A percentile compares a stretch with the other conserved stretches of the same genome.
Conservation (phyloP, 1,284 basidiomycete genomes). For the Sanghuangporus sanghuang region DNA sequence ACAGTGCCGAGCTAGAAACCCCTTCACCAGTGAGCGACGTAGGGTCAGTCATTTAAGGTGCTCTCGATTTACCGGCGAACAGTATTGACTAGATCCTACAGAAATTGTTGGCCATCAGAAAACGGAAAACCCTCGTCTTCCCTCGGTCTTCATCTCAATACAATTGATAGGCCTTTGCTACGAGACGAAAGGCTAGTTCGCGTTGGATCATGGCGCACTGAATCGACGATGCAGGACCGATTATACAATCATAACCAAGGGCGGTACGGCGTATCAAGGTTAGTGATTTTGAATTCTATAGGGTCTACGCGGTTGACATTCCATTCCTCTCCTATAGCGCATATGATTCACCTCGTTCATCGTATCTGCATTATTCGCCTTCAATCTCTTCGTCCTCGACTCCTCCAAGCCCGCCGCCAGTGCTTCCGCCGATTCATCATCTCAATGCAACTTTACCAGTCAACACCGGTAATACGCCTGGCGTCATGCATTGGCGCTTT, state of each 20-base stretch:
- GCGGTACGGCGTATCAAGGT: not conserved
- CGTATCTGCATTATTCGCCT: constrained; percentile 3
- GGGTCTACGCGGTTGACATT: not conserved
- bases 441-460: constrained; percentile 6
- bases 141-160: not conserved
- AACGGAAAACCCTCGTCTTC: not conserved
- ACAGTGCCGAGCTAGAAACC: constrained; percentile 1
- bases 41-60: not conserved
- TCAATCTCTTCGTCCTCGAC: constrained; percentile 7
- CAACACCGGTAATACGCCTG: constrained; percentile 1
- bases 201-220: constrained; percentile 8
- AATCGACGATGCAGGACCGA: not conserved
- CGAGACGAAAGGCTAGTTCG: not conserved
- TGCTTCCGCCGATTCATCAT: constrained; percentile 11
- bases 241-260: not conserved
- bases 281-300: not conserved
- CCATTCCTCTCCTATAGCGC: not conserved
- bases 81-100: not conserved
- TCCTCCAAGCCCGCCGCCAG: constrained; percentile 10
- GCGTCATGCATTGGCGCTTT: constrained; percentile 6
- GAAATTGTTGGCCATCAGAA: constrained; percentile 1
- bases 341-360: not conserved
- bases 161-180: not conserved
- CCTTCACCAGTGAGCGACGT: constrained; percentile 1
- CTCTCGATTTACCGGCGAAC: not conserved